Conservation (phyloP, 2,329 filamentous ascomycete species). For the Albophoma yamanashiensis region DNA sequence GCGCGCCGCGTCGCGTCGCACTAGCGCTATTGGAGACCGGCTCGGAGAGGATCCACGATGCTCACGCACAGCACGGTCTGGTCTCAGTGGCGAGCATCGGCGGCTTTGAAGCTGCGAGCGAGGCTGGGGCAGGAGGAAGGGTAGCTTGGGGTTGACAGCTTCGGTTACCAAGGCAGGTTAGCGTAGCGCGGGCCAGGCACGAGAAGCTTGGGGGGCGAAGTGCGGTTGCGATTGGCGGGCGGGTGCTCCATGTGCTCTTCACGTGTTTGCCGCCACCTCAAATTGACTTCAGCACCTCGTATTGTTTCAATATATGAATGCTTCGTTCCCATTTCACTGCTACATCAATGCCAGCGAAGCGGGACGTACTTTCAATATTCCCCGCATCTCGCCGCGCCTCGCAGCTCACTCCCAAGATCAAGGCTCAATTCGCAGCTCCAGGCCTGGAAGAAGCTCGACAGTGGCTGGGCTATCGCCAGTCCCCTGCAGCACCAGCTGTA, state of each 20-base stretch:
- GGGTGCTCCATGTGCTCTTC: too few species aligned
- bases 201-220: not conserved
- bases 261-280: too few species aligned
- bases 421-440: conserved; percentile 8
- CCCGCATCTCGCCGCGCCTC: not conserved
- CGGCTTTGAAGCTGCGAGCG: not conserved
- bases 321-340: too few species aligned
- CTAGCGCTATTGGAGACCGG: not conserved
- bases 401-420: not conserved
- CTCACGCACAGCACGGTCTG: not conserved
- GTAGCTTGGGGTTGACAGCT: not conserved
- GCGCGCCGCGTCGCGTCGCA: not conserved
- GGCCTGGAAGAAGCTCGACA: conserved; percentile 9
- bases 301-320: too few species aligned
- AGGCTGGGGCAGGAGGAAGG: not conserved
- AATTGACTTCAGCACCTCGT: too few species aligned
- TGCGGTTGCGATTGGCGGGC: not conserved
- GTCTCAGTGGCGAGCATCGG: not conserved
- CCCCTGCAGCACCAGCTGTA: conserved; percentile 7
- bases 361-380: not conserved
- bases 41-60: not conserved
- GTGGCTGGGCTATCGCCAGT: conserved; percentile 5
- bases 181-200: not conserved
- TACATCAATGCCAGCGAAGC: not conserved
- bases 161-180: not conserved